These are phyloP conservation scores for Favolaschia claudopus DNA, from an alignment of 768 basidiomycete genomes.

Conservation along the genomic window DNA sequence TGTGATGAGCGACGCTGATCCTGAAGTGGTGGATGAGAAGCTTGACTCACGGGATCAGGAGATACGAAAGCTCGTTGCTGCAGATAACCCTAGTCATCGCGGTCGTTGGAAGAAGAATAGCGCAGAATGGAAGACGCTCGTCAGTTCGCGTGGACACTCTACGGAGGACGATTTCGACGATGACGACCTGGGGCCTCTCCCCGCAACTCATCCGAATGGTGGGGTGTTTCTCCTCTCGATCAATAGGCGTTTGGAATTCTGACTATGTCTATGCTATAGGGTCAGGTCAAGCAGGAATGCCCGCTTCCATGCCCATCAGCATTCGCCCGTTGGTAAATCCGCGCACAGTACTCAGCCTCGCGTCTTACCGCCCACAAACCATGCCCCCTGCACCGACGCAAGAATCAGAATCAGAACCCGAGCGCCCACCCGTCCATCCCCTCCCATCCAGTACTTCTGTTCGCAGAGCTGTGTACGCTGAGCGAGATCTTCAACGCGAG, in stretches of 20 bases:
- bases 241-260: constrained; percentile 8
- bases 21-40: constrained; percentile 33
- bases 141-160: constrained; percentile 43
- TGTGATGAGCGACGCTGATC: constrained; percentile 4
- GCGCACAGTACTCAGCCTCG: constrained; percentile 53
- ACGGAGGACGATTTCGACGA: constrained; percentile 42
- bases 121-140: constrained; percentile 70
- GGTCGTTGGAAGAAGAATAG: constrained; percentile 73
- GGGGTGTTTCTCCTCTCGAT: neutral
- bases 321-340: constrained; percentile 51
- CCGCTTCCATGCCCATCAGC: constrained; percentile 69
- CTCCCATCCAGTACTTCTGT: constrained; percentile 54
- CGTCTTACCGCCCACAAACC: constrained; percentile 65
- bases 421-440: constrained; percentile 38
- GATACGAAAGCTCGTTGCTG: constrained; percentile 70
- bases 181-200: constrained; percentile 8
- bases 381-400: constrained; percentile 46
- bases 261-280: constrained; percentile 9
- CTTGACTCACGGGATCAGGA: constrained; percentile 51
- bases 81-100: constrained; percentile 73
- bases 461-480: constrained; percentile 70
- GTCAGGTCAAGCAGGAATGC: constrained; percentile 38
- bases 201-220: constrained; percentile 11
- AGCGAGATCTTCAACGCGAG: constrained; percentile 68
- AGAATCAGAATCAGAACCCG: constrained; percentile 25